phyloP scores from a whole-genome alignment of 805 yeast species.

The Kazachstania martiniae region DNA sequence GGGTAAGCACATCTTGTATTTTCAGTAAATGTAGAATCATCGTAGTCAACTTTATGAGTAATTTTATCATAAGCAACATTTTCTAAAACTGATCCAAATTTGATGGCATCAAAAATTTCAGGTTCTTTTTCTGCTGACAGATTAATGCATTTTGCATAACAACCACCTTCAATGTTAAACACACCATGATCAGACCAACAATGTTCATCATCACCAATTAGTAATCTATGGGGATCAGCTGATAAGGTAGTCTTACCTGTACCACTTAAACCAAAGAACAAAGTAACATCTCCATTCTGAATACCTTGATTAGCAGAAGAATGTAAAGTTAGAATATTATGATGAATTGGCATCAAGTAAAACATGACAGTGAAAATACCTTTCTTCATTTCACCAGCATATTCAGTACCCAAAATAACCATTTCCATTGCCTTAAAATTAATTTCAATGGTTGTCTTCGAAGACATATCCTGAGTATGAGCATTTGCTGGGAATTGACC shows the following conservation, averaged over 20 bases:
- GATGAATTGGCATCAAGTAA: slow-evolving; percentile 92
- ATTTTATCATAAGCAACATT: slow-evolving; percentile 77
- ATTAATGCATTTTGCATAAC: slow-evolving; percentile 95
- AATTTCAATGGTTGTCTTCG: slow-evolving; percentile 89
- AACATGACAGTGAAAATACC: slow-evolving; percentile 99
- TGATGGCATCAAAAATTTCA: slow-evolving; percentile 90
- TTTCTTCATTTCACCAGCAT: slow-evolving; percentile 99
- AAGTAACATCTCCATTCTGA: slow-evolving; percentile 72
- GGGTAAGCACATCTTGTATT: slow-evolving; percentile 99
- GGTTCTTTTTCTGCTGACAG: slow-evolving; percentile 89
- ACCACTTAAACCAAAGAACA: slow-evolving; percentile 94
- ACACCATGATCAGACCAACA: slow-evolving; percentile 99
- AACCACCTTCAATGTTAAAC: slow-evolving; percentile 98
- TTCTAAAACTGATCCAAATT: slow-evolving; percentile 89
- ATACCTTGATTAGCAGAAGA: slow-evolving; percentile 91
- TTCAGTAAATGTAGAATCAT: slow-evolving; percentile 75
- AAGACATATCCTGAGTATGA: slow-evolving; percentile 95
- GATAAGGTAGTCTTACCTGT: slow-evolving; percentile 97
- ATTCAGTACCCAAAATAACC: slow-evolving; percentile 97
- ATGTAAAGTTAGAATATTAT: slow-evolving; percentile 85
- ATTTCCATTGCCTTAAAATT: slow-evolving; percentile 97
- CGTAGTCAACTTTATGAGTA: slow-evolving; percentile 78
- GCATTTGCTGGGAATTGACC: slow-evolving; percentile 98
- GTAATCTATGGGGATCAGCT: slow-evolving; percentile 87
- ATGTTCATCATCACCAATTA: slow-evolving; percentile 98